These are phyloP conservation scores for Penstemon newberryi DNA, from an alignment of 257 asterid species.

Conservation along the genomic window DNA sequence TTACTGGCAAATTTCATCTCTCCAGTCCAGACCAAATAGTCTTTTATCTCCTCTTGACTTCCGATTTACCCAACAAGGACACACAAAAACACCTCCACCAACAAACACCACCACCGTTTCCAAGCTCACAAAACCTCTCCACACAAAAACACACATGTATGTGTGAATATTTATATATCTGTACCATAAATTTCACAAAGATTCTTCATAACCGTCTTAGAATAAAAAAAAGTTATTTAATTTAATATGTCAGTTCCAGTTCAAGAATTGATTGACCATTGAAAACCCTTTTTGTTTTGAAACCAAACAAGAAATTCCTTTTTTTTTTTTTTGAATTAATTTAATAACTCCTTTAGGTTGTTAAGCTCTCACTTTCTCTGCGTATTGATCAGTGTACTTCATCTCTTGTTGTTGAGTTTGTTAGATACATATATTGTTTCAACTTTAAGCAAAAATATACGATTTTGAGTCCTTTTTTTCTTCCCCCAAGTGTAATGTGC, in stretches of 20 bases:
- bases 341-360: constrained; percentile 39
- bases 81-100: constrained; percentile 8
- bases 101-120: constrained; percentile 10
- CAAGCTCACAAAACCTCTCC: not conserved
- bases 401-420: constrained; percentile 63
- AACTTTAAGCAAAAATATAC: constrained; percentile 53
- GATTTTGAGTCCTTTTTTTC: too few species aligned
- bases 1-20: not conserved
- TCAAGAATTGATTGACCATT: constrained; percentile 45
- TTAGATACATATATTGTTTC: constrained; percentile 54
- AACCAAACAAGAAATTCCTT: constrained; percentile 27
- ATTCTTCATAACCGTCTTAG: constrained; percentile 9
- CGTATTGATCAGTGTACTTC: constrained; percentile 48
- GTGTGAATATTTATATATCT: not conserved
- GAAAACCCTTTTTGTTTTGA: constrained; percentile 30
- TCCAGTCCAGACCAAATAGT: not conserved
- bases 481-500: constrained; percentile 28
- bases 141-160: not conserved
- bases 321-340: constrained; percentile 12
- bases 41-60: constrained; percentile 29
- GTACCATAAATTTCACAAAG: constrained; percentile 18
- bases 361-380: constrained; percentile 66
- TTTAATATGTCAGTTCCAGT: constrained; percentile 35
- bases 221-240: constrained; percentile 2
- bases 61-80: constrained; percentile 30